Percentiles rank a stretch among this genome's conserved stretches.
These are phyloP conservation scores for Amaranthus cruentus DNA, from an alignment of 148 eudicot genomes.

Conservation along the genomic window DNA sequence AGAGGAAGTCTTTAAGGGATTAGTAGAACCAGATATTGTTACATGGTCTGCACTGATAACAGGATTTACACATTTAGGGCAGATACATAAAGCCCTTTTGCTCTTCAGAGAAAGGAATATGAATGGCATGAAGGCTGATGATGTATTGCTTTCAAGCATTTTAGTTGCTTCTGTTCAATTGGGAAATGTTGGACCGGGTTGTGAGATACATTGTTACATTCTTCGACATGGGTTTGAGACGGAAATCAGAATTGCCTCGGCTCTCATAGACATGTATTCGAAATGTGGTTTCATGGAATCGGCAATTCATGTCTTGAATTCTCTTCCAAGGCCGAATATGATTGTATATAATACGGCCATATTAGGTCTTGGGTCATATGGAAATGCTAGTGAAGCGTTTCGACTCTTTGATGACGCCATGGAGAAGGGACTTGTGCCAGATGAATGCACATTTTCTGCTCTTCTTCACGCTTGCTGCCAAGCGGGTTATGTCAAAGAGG, in stretches of 20 bases:
- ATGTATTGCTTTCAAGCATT: slow-evolving; percentile 52
- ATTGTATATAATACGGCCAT: slow-evolving; percentile 62
- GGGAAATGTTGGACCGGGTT: slow-evolving; percentile 46
- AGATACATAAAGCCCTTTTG: slow-evolving; percentile 31
- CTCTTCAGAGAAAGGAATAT: slow-evolving; percentile 46
- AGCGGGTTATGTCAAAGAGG: slow-evolving; percentile 61
- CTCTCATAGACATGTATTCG: slow-evolving; percentile 78
- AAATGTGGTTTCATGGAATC: slow-evolving; percentile 69
- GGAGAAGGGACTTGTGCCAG: slow-evolving; percentile 45
- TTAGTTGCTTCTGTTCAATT: slow-evolving; percentile 53
- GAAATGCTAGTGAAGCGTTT: slow-evolving; percentile 52
- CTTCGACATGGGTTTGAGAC: slow-evolving; percentile 54
- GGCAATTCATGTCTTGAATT: slow-evolving; percentile 42
- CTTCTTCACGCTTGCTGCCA: slow-evolving; percentile 77
- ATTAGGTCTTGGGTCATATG: slow-evolving; percentile 59
- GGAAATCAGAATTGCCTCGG: slow-evolving; percentile 54
- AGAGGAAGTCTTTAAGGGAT: slow-evolving; percentile 37
- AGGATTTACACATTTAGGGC: slow-evolving; percentile 57
- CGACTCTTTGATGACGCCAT: slow-evolving; percentile 39
- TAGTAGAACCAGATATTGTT: slow-evolving; percentile 58
- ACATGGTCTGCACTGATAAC: slow-evolving; percentile 77
- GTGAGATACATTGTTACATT: slow-evolving; percentile 66
- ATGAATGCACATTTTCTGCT: slow-evolving; percentile 66
- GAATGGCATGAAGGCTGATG: slow-evolving; percentile 51
- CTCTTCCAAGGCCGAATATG: slow-evolving; percentile 34